Conservation (phyloP, 1,284 basidiomycete genomes). For the Fomitopsis palustris region DNA sequence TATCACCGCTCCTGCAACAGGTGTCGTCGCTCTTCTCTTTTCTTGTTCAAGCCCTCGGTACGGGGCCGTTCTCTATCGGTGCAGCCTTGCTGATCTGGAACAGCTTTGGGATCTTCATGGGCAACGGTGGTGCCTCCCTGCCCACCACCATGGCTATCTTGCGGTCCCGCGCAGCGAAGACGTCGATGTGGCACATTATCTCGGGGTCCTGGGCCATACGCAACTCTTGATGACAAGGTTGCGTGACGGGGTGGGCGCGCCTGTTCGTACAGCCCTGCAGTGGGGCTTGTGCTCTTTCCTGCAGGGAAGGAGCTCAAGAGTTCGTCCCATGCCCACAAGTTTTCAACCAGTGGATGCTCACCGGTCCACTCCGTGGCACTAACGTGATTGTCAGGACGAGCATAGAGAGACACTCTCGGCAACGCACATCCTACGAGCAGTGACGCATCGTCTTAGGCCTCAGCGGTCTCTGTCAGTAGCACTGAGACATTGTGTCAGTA, state of each 20-base stretch:
- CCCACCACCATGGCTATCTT: background rate
- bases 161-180: background rate
- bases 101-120: background rate
- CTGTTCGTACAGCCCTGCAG: background rate
- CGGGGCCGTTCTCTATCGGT: constrained; percentile 5
- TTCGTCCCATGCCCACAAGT: background rate
- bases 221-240: constrained; percentile 10
- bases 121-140: background rate
- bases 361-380: background rate
- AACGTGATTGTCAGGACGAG: background rate
- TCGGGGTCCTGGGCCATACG: constrained; percentile 10
- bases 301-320: background rate
- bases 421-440: constrained; percentile 13
- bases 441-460: constrained; percentile 15
- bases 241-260: background rate
- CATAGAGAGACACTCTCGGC: background rate
- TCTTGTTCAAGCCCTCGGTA: constrained; percentile 10
- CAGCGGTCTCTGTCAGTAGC: background rate
- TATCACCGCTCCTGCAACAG: constrained; percentile 2
- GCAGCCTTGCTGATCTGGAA: constrained; percentile 14
- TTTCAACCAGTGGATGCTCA: background rate
- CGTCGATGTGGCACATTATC: constrained; percentile 13
- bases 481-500: too few relatives aligned
- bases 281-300: background rate
- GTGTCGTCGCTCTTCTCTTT: constrained; percentile 1